phyloP scores from a whole-genome alignment of 805 yeast species.

The Blastobotrys mokoenaii region DNA sequence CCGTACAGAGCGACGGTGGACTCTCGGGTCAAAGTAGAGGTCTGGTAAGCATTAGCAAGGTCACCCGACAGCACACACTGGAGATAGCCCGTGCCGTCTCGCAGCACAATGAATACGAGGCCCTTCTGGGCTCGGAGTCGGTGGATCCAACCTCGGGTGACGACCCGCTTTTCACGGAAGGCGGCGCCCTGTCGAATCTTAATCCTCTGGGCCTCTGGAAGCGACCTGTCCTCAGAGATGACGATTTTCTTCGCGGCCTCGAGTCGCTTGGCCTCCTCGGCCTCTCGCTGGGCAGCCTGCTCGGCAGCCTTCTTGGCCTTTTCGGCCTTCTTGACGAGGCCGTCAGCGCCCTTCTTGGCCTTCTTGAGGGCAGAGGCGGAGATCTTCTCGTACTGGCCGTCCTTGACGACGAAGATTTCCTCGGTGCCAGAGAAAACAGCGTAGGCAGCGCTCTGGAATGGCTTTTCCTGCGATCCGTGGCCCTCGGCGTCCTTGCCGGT shows the following conservation, averaged over 20 bases:
- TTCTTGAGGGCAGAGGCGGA: slow-evolving; percentile 88
- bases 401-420: slow-evolving; percentile 51
- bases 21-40: slow-evolving; percentile 80
- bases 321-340: slow-evolving; percentile 72
- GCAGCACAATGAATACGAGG: slow-evolving; percentile 76
- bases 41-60: slow-evolving; percentile 82
- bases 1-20: slow-evolving; percentile 78
- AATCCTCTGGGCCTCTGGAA: slow-evolving; percentile 59
- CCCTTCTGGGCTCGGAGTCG: slow-evolving; percentile 91
- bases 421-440: slow-evolving; percentile 47
- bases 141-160: slow-evolving; percentile 92
- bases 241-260: slow-evolving; percentile 72
- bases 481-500: slow-evolving; percentile 57
- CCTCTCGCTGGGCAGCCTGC: slow-evolving; percentile 48
- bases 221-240: slow-evolving; percentile 62
- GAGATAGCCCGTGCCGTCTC: slow-evolving; percentile 91
- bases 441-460: slow-evolving; percentile 76
- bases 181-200: slow-evolving; percentile 53
- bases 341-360: slow-evolving; percentile 93
- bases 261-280: slow-evolving; percentile 65
- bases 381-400: slow-evolving; percentile 62
- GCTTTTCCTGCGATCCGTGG: slow-evolving; percentile 58
- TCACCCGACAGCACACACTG: slow-evolving; percentile 88
- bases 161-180: slow-evolving; percentile 59
- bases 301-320: slow-evolving; percentile 49